Evolutionary conservation across 2,329 filamentous ascomycete species (phyloP), one percentile per base, ranked within the genome.

Genomic region (Amylocarpus encephaloides): DNA sequence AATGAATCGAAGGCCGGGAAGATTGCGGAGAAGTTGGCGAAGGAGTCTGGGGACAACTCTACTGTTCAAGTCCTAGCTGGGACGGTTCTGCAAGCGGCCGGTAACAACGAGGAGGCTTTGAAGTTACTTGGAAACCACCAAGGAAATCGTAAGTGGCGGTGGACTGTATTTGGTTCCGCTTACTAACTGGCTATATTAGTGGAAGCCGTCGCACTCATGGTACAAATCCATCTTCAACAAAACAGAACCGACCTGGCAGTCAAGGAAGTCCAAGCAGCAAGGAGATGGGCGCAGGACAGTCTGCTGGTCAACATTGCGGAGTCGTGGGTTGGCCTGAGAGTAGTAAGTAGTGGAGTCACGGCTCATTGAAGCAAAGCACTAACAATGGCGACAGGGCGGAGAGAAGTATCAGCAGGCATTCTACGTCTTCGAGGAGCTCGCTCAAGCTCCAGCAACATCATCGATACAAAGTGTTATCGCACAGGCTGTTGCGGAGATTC

Each of bases 351-450:
- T 10, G 18, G 18, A 34, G 13, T 2, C 11, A 11, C 12, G 29
- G 30, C 26, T 39, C 30, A 40, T 32, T 12, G 4, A 4, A n/a
- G 10, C 19, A 22, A 36, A 13, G 11, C n/a, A 4, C n/a, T 19
- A 16, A 40, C 6, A 16, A 4, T 16, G 22, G 11, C 9, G 18
- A 19, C 54, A 95, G 86, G 92, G 92, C 64, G 91, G 91, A 59
- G 90, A 95, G 61, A 93, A 89, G 68, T 97, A 97, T 71, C 93
- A 97, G 66, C 88, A 93, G 65, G 85, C 92, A 15, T 97, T 95
- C 71, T 97, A 98, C 75, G 92, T 97, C 54, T 97, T 89, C 64
- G 92, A 97, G 71, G 93, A 98, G 70, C 80, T 97, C 43, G 92
- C 93, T 4, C 88, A 95, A 66, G 85, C 88, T 26, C 85, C 90